phyloP scores from a whole-genome alignment of 768 basidiomycete species.

The Chlorophyllum brunneum region DNA sequence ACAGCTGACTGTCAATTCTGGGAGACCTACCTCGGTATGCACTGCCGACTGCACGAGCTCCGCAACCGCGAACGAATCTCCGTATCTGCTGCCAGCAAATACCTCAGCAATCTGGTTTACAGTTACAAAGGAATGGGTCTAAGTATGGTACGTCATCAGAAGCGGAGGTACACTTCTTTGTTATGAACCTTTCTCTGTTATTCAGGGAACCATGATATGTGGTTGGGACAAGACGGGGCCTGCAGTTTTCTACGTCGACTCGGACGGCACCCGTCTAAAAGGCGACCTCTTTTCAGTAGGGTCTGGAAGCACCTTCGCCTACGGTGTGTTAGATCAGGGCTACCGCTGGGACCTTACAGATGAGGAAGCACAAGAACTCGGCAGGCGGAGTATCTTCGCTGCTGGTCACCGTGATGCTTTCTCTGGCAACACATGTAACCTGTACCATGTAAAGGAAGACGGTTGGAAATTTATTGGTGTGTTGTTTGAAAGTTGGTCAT shows the following conservation, averaged over 20 bases:
- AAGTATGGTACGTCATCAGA: slow-evolving; percentile 74
- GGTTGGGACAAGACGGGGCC: slow-evolving; percentile 99
- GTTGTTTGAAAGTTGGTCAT: slow-evolving; percentile 20
- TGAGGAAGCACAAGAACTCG: slow-evolving; percentile 93
- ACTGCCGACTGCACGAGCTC: slow-evolving; percentile 95
- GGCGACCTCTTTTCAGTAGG: slow-evolving; percentile 99
- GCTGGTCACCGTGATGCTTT: slow-evolving; percentile 96
- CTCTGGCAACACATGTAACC: slow-evolving; percentile 93
- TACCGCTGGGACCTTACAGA: slow-evolving; percentile 91
- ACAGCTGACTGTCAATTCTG: slow-evolving; percentile 95
- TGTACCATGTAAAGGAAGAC: slow-evolving; percentile 92
- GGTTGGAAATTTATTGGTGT: slow-evolving; percentile 96
- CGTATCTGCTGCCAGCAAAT: slow-evolving; percentile 98
- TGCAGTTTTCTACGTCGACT: slow-evolving; percentile 95
- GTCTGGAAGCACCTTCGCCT: slow-evolving; percentile 98
- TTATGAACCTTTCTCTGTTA: neutral
- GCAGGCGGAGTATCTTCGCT: slow-evolving; percentile 89
- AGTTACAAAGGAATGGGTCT: slow-evolving; percentile 99
- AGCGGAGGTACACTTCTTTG: neutral
- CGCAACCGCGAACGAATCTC: slow-evolving; percentile 96
- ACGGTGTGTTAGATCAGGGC: slow-evolving; percentile 96
- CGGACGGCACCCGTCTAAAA: slow-evolving; percentile 91
- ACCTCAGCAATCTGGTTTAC: slow-evolving; percentile 95
- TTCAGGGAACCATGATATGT: slow-evolving; percentile 97
- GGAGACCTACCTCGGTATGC: slow-evolving; percentile 99